Evolutionary conservation across 768 basidiomycete species (phyloP).

Genomic region (Panellus pusillus): DNA sequence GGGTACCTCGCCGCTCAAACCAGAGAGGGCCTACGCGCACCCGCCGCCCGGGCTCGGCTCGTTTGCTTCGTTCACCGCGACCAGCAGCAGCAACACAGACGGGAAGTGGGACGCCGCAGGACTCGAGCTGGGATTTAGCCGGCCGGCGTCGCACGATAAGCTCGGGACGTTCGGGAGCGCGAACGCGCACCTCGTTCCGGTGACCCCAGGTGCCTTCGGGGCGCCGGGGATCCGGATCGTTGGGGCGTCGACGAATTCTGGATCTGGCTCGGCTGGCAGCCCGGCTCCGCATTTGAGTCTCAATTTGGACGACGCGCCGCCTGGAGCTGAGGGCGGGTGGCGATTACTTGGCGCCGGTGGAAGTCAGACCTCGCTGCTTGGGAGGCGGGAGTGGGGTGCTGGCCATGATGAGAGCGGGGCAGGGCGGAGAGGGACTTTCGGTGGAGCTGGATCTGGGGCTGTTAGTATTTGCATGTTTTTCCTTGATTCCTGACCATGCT

Average conservation of each 20-base stretch:
- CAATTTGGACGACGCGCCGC: constrained; percentile 20
- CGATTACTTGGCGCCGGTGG: constrained; percentile 5
- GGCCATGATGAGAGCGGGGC: not conserved
- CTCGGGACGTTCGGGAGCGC: constrained; percentile 16
- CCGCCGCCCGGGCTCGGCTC: constrained; percentile 14
- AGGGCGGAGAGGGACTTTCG: constrained; percentile 15
- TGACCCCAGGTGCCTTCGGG: not conserved
- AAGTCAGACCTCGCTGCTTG: constrained; percentile 8
- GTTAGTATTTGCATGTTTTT: not conserved
- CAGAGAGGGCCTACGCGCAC: constrained; percentile 12
- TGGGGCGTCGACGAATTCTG: not conserved
- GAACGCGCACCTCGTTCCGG: not conserved
- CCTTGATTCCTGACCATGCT: not conserved
- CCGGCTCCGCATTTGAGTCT: constrained; percentile 15
- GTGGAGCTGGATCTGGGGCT: not conserved
- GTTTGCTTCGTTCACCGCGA: not conserved
- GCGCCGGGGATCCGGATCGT: constrained; percentile 17
- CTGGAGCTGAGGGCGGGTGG: constrained; percentile 20
- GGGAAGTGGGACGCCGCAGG: constrained; percentile 9
- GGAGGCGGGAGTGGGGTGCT: not conserved
- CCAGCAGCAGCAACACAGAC: not conserved
- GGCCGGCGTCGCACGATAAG: constrained; percentile 13
- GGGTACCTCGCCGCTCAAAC: not conserved
- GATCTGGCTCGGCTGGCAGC: not conserved
- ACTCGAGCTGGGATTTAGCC: constrained; percentile 18